These are phyloP conservation scores for Cyberlindnera maclurae DNA, from an alignment of 805 yeast species.

Conservation along the genomic window DNA sequence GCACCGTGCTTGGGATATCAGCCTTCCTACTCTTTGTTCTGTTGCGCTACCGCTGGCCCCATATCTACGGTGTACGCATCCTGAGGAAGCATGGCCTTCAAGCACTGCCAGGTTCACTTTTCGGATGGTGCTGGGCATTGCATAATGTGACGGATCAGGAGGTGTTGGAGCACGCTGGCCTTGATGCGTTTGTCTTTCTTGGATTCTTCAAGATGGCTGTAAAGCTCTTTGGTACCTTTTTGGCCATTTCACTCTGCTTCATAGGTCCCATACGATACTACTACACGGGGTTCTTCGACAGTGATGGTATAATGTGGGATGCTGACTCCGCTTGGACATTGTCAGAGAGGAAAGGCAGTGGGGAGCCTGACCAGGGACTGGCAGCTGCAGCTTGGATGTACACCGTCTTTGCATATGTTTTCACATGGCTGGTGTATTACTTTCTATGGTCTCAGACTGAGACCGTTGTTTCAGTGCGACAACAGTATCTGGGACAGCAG, in stretches of 20 bases:
- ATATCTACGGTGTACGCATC: slow-evolving; percentile 75
- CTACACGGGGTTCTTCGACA: slow-evolving; percentile 75
- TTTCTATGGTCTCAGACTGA: slow-evolving; percentile 65
- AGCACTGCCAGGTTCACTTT: slow-evolving; percentile 39
- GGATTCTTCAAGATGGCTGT: slow-evolving; percentile 90
- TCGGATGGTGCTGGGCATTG: slow-evolving; percentile 79
- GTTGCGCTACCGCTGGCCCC: slow-evolving; percentile 69
- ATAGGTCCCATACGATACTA: slow-evolving; percentile 83
- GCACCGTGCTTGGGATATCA: slow-evolving; percentile 55
- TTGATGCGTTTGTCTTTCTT: slow-evolving; percentile 88
- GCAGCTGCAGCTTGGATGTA: slow-evolving; percentile 74
- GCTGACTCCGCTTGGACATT: slow-evolving; percentile 1
- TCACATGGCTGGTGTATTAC: slow-evolving; percentile 61
- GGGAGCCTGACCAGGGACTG: slow-evolving; percentile 30
- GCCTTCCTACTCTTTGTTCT: slow-evolving; percentile 68
- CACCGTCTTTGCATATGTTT: slow-evolving; percentile 78
- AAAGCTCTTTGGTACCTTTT: slow-evolving; percentile 55
- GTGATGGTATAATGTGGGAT: slow-evolving; percentile 36
- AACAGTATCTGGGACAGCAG: slow-evolving; percentile 75
- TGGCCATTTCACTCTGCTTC: slow-evolving; percentile 62
- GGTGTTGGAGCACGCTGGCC: slow-evolving; percentile 81
- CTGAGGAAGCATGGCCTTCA: slow-evolving; percentile 27
- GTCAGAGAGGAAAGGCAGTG: slow-evolving; percentile 15
- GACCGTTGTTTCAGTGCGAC: slow-evolving; percentile 71
- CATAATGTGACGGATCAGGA: slow-evolving; percentile 67